Evolutionary conservation across 805 yeast species (phyloP).

Genomic region (Metschnikowia continentalis): DNA sequence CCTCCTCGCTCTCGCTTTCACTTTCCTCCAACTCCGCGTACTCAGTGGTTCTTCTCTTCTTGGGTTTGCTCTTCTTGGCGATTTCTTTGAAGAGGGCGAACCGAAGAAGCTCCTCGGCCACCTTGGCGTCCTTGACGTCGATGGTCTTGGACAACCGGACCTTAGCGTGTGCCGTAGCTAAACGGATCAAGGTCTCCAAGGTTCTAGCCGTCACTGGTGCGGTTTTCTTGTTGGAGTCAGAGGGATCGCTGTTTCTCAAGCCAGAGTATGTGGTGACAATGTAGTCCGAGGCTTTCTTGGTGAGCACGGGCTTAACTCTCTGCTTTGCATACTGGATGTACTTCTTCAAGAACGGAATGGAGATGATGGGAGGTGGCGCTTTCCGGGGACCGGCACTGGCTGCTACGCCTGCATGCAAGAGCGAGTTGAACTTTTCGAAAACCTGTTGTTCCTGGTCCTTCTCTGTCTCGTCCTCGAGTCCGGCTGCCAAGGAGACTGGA

Average conservation of each 20-base stretch:
- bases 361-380: conserved; percentile 38
- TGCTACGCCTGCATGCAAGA: conserved; percentile 74
- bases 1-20: conserved; percentile 33
- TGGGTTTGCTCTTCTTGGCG: conserved; percentile 30
- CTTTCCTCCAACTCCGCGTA: conserved; percentile 23
- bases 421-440: conserved; percentile 79
- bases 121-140: conserved; percentile 71
- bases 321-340: conserved; percentile 92
- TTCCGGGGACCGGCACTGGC: conserved; percentile 14
- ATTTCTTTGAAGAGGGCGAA: conserved; percentile 83
- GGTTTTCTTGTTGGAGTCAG: conserved; percentile 63
- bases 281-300: conserved; percentile 71
- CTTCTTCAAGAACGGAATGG: conserved; percentile 84
- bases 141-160: conserved; percentile 79
- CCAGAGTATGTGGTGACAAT: conserved; percentile 78
- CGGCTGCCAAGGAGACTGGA: conserved; percentile 73
- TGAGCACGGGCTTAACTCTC: conserved; percentile 75
- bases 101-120: conserved; percentile 81
- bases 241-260: conserved; percentile 65
- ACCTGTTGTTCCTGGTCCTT: conserved; percentile 54
- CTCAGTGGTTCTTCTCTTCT: conserved; percentile 23
- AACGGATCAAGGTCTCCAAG: conserved; percentile 88
- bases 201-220: conserved; percentile 99
- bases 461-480: conserved; percentile 52
- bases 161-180: conserved; percentile 95